A percentile compares a stretch with the other conserved stretches of the same genome.
phyloP scores from a whole-genome alignment of 2,329 filamentous ascomycete genomes.

The Ambrosiella xylebori region DNA sequence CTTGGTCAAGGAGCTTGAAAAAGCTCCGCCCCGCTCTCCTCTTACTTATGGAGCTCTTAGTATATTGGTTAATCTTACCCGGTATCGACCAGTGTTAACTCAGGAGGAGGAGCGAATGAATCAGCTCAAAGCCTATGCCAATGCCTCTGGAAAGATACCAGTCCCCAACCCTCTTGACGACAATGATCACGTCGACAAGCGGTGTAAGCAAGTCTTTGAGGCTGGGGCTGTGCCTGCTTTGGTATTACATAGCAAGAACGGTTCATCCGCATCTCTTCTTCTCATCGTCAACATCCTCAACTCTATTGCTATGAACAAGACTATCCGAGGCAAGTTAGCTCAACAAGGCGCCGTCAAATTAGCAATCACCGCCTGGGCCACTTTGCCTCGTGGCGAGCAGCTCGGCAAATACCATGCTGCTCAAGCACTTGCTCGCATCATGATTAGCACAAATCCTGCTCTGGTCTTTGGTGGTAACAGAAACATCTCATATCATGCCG shows the following conservation, averaged over 20 bases:
- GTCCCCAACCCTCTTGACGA: slow-evolving; percentile 53
- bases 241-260: slow-evolving; percentile 55
- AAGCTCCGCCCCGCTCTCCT: slow-evolving; percentile 45
- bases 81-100: slow-evolving; percentile 57
- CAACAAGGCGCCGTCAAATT: slow-evolving; percentile 90
- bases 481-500: slow-evolving; percentile 56
- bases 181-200: slow-evolving; percentile 54
- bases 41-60: slow-evolving; percentile 73
- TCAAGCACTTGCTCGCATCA: slow-evolving; percentile 66
- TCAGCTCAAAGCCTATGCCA: slow-evolving; percentile 86
- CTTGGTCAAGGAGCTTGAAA: slow-evolving; percentile 46
- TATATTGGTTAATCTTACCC: slow-evolving; percentile 69
- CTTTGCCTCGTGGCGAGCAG: slow-evolving; percentile 36
- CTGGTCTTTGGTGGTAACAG: slow-evolving; percentile 68
- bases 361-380: slow-evolving; percentile 52
- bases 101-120: slow-evolving; percentile 87
- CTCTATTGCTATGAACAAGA: slow-evolving; percentile 56
- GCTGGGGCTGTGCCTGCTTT: slow-evolving; percentile 62
- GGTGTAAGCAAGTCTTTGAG: slow-evolving; percentile 65
- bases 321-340: slow-evolving; percentile 60
- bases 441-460: slow-evolving; percentile 71
- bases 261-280: slow-evolving; percentile 51
- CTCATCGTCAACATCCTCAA: slow-evolving; percentile 63
- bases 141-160: slow-evolving; percentile 53
- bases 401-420: slow-evolving; percentile 42